Evolutionary conservation across 345 rosid species (phyloP), one percentile per base, ranked within the genome.

Genomic region (Euphorbia tirucalli): DNA sequence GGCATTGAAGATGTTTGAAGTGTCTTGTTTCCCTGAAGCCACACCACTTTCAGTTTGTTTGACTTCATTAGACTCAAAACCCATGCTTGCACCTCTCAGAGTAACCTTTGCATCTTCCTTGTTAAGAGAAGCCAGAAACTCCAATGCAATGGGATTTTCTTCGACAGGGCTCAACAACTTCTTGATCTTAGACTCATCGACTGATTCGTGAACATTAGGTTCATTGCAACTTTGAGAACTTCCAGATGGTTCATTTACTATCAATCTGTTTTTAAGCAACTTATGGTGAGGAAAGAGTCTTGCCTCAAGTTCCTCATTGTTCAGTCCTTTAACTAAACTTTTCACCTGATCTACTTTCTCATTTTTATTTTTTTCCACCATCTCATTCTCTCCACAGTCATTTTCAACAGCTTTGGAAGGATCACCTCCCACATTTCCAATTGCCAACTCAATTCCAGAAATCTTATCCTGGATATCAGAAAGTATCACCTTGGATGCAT

Each of bases 201-300:
- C 65, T 35, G 75, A 49, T 50, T 78, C 88, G 9, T n/a, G 22
- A 16, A 25, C 65, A 71, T 58, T 50, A 62, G 61, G 72, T 58
- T 73, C 24, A 4, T 65, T 76, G 35, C 63, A 78, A 44, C 67
- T 76, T 71, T 71, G 83, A 21, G 77, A 74, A 69, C 66, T 76
- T 25, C 75, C 74, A 18, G 75, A 69, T 13, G 85, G 66, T 21
- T 75, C 65, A 79, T 85, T 89, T 39, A 72, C 54, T 28, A 80
- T 77, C 18, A 82, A 78, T 65, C 97, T 82, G 70, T 79, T 80
- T 77, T 87, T 83, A 5, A 93, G 91, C 88, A 96, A 80, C 81
- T 86, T 93, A 46, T 91, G 98, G 83, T 96, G 97, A 74, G 99
- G 99, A 80, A 96, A 87, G n/a, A 96, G 87, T 48, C 96, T 90